Percentiles rank a stretch among this genome's conserved stretches.
phyloP scores from a whole-genome alignment of 257 asterid genomes.

The Solanum neorickii region DNA sequence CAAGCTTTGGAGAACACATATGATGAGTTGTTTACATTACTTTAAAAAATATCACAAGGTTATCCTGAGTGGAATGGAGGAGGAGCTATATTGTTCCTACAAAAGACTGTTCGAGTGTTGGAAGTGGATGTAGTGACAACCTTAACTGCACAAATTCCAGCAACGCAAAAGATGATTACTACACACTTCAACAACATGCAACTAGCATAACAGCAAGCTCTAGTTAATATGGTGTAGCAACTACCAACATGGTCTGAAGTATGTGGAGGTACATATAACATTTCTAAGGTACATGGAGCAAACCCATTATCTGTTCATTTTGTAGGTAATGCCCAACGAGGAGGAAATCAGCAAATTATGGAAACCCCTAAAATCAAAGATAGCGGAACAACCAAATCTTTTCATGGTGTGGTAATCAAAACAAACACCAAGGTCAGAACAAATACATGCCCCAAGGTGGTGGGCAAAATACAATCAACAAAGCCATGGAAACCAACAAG shows the following conservation, averaged over 20 bases:
- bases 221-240: too few species aligned
- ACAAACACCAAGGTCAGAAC: too few species aligned
- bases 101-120: neutral
- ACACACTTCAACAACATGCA: too few species aligned
- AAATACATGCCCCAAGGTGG: too few species aligned
- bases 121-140: neutral
- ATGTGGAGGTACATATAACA: neutral
- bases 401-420: neutral
- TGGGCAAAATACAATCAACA: neutral
- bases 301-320: too few species aligned
- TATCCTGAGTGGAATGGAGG: neutral
- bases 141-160: neutral
- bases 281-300: neutral
- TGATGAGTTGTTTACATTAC: neutral
- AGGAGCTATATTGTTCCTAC: fast-evolving
- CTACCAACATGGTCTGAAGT: neutral
- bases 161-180: neutral
- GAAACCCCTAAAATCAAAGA: neutral
- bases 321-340: neutral
- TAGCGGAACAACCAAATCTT: neutral
- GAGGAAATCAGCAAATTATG: neutral
- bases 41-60: neutral
- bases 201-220: neutral
- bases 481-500: too few species aligned
- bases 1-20: neutral